Evolutionary conservation across 2,329 filamentous ascomycete genomes (phyloP), one percentile per base, ranked within the genome.

Genomic region (Ophiostoma pallidulum): DNA sequence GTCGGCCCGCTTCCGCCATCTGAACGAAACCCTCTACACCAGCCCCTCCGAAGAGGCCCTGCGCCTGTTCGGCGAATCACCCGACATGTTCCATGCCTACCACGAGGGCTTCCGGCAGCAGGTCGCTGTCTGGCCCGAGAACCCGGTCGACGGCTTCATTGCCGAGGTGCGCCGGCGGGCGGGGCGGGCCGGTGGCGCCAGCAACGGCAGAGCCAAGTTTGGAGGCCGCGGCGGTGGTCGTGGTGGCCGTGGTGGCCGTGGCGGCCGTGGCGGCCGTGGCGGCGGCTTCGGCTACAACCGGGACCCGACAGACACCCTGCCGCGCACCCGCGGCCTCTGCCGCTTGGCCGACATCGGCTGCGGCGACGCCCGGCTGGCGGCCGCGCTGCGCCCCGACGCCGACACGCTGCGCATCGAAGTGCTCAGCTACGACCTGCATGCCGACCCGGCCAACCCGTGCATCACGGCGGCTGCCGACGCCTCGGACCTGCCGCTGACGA

Each of bases 21-120:
- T 98, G 52, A 98, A 98, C 65, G 86, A 98, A 70, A 91, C 88
- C 0, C 81, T 98, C 13, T 98, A 98, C 70, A 97, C 91, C 4
- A 86, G 83, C 8, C 86, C 90, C 1, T 98, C 92, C 0, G 72
- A 73, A 31, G 81, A 92, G 55, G 86, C 92, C n/a, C 80, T 92
- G 57, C 69, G 75, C 43, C 79, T 97, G 20, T 97, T 98, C 70
- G 72, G 78, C 44, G 73, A 84, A 29, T 87, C 86, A 42, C 92
- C 92, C 0, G 87, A 94, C 61, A 90, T 97, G 75, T 98, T 97
- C 68, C 75, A 80, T 56, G 90, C 97, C 67, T 98, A 98, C 66
- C 92, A 98, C 68, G 84, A 89, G 45, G 92, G 92, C 29, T 98
- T 98, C 74, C 84, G 90, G 1, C 86, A 90, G 45, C 92, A 98